Evolutionary conservation across 148 eudicot species (phyloP), one percentile per base, ranked within the genome.

Genomic region (Suaeda aralocaspica): DNA sequence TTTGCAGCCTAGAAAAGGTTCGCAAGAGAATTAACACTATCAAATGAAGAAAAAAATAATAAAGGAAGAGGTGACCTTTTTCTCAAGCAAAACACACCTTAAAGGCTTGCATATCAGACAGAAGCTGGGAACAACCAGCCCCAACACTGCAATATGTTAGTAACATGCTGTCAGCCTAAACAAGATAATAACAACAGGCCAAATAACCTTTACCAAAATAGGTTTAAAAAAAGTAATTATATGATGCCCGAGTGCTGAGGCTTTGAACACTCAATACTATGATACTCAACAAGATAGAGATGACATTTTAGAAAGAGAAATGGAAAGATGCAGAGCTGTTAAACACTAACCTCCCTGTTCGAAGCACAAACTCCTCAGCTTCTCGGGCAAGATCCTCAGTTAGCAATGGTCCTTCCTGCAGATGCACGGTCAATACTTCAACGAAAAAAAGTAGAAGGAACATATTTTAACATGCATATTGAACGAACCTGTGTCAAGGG

Each of bases 51-150:
- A 52, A 16, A 0, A 73, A 36, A n/a, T 24, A 59, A 33, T 9
- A 44, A 66, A 34, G 31, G 28, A 30, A 48, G 29, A 58, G 29
- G 48, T 26, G 8, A n/a, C 26, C 39, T 15, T 39, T 50, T 60
- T 76, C 57, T 14, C 34, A 11, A 51, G 67, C 71, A 44, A 14
- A 29, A 15, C 21, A 77, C 63, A 89, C 97, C 97, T 94, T 94
- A 75, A 94, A 94, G 71, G 97, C 97, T 84, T 94, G 99, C 99
- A 94, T 94, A 80, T 94, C 99, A 34, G 99, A 89, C 69, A 94
- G 88, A 71, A 94, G 97, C 79, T 91, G 99, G 64, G 96, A 91
- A 78, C 97, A 94, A 34, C 99, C 99, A 73, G 99, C 97, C 70
- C 97, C 99, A 64, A 87, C 83, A 82, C 99, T 94, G 91, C 74